These are phyloP conservation scores for Russula foetens DNA, from an alignment of 768 basidiomycete species.

Conservation along the genomic window DNA sequence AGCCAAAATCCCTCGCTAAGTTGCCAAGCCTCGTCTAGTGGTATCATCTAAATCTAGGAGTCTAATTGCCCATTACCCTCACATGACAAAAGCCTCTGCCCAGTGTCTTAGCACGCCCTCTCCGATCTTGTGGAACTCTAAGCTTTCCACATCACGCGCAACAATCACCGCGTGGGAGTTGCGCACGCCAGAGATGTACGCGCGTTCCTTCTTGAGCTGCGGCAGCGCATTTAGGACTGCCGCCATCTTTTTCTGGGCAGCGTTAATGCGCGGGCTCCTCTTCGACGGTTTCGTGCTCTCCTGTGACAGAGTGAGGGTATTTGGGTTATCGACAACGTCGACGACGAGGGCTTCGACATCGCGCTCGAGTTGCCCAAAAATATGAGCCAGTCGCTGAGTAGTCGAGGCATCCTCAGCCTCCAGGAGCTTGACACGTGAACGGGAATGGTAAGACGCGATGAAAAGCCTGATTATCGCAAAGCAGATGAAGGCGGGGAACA, in stretches of 20 bases:
- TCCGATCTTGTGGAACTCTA: constrained; percentile 49
- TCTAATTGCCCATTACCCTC: neutral
- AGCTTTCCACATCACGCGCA: constrained; percentile 55
- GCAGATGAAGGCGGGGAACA: constrained; percentile 52
- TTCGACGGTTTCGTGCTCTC: neutral
- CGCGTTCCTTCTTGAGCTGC: constrained; percentile 57
- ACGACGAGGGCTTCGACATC: constrained; percentile 53
- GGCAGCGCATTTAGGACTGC: constrained; percentile 60
- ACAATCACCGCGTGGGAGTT: constrained; percentile 72
- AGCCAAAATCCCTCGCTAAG: neutral
- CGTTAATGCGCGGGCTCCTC: constrained; percentile 34
- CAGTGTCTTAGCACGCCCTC: constrained; percentile 64
- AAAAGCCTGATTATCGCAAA: constrained; percentile 49
- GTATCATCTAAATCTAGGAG: neutral
- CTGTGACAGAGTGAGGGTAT: neutral
- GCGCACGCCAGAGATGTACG: constrained; percentile 47
- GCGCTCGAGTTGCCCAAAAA: constrained; percentile 50
- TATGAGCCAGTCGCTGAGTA: constrained; percentile 43
- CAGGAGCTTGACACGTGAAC: constrained; percentile 53
- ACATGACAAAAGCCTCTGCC: constrained; percentile 52
- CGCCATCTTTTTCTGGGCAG: constrained; percentile 49
- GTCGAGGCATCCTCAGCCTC: constrained; percentile 43
- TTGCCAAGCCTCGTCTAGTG: neutral
- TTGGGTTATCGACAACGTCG: constrained; percentile 44
- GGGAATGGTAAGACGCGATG: constrained; percentile 50